Percentiles rank a stretch among this genome's conserved stretches.
These are phyloP conservation scores for Trametes elegans DNA, from an alignment of 768 basidiomycete species.

Conservation along the genomic window DNA sequence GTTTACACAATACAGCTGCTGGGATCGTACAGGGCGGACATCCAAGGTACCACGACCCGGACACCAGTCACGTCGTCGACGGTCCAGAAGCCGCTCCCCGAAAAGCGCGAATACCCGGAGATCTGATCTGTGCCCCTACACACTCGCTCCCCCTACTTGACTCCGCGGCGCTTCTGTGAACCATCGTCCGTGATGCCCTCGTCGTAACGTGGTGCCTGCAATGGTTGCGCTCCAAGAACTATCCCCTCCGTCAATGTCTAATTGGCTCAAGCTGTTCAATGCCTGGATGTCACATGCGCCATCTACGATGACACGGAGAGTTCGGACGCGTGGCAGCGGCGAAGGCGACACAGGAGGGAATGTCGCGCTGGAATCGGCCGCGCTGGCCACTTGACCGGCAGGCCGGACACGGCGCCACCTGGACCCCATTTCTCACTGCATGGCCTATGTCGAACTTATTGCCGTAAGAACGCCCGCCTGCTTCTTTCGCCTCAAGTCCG, in stretches of 20 bases:
- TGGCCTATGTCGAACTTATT: conserved; percentile 8
- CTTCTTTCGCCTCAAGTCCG: conserved; percentile 14
- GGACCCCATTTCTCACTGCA: conserved; percentile 11
- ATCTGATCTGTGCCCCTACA: conserved; percentile 5
- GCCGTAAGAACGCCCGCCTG: conserved; percentile 13
- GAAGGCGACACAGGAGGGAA: not conserved
- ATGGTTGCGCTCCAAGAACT: not conserved
- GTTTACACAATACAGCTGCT: conserved; percentile 12
- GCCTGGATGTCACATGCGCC: conserved; percentile 16
- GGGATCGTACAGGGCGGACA: conserved; percentile 5
- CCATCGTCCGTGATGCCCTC: conserved; percentile 1
- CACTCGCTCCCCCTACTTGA: not conserved
- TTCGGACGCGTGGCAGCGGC: conserved; percentile 16
- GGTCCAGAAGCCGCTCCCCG: not conserved
- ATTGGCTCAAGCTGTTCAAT: conserved; percentile 3
- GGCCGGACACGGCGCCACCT: conserved; percentile 1
- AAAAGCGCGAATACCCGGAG: conserved; percentile 9
- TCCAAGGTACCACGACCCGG: conserved; percentile 12
- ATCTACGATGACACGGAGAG: not conserved
- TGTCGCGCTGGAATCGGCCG: conserved; percentile 1
- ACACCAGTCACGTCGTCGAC: not conserved
- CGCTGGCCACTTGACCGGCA: conserved; percentile 1
- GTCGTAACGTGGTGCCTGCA: conserved; percentile 3
- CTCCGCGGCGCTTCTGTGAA: conserved; percentile 11
- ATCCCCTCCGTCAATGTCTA: conserved; percentile 3